Conservation (phyloP, 768 basidiomycete species). For the Phlebiopsis flavidoalba region DNA sequence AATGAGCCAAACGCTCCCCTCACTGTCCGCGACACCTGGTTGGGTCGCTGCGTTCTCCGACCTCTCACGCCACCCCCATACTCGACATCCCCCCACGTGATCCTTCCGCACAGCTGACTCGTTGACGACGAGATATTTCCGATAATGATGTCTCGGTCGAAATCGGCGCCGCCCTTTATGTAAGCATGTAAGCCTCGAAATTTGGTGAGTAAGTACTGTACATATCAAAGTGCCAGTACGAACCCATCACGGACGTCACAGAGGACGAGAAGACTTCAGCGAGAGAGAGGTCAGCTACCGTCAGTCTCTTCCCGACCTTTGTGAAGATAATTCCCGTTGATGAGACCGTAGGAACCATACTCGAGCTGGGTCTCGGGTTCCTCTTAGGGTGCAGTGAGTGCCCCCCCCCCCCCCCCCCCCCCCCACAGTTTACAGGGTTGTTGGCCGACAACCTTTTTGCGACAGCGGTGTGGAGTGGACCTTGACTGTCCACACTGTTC, state of each 20-base stretch:
- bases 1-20: neutral
- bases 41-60: neutral
- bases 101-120: neutral
- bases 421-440: no score
- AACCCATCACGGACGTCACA: neutral
- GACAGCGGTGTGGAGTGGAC: no score
- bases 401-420: no score
- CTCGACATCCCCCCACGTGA: conserved; percentile 1
- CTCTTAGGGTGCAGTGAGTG: no score
- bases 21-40: neutral
- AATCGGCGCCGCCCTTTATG: neutral
- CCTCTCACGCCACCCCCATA: no score
- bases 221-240: neutral
- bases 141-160: neutral
- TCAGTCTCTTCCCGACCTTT: neutral
- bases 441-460: no score
- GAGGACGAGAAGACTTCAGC: neutral
- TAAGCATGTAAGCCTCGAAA: neutral
- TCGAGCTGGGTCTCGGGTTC: neutral
- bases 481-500: no score
- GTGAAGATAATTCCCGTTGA: conserved; percentile 5
- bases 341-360: neutral
- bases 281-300: neutral
- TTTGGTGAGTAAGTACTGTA: neutral
- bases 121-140: neutral